Evolutionary conservation across 257 asterid species (phyloP).

Genomic region (Jaltomata sinuosa): DNA sequence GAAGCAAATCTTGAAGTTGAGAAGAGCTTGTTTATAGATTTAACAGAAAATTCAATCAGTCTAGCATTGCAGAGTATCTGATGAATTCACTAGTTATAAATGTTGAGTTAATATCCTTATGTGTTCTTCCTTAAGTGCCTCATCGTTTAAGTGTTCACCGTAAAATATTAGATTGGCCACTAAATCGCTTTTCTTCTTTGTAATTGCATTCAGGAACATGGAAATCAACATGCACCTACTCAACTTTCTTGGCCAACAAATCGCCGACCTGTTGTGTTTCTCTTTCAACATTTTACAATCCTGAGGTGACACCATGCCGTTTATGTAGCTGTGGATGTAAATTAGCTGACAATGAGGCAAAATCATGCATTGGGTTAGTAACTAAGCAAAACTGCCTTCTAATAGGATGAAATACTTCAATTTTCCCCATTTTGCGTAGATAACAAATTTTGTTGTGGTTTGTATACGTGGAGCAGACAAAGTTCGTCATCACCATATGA

Average conservation of each 20-base stretch:
- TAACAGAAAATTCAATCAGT: background rate
- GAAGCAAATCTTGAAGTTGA: background rate
- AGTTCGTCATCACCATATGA: constrained; percentile 25
- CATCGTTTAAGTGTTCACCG: background rate
- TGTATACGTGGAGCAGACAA: constrained; percentile 27
- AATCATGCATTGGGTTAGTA: constrained; percentile 54
- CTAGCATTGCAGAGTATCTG: background rate
- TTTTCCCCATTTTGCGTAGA: background rate
- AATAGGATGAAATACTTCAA: background rate
- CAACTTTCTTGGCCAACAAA: constrained; percentile 39
- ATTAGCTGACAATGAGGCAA: constrained; percentile 18
- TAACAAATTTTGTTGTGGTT: background rate
- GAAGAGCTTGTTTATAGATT: background rate
- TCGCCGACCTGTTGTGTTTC: constrained; percentile 60
- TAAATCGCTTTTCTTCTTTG: background rate
- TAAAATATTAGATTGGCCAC: background rate
- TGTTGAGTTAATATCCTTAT: background rate
- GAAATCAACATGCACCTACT: constrained; percentile 61
- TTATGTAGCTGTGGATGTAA: constrained; percentile 71
- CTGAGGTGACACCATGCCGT: constrained; percentile 43
- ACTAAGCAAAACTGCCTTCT: background rate
- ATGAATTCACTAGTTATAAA: background rate
- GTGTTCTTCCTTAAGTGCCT: background rate
- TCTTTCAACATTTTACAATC: constrained; percentile 61
- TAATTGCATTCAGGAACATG: constrained; percentile 35